Percentiles rank a stretch among this genome's conserved stretches.
These are phyloP conservation scores for Fusarium sp. DNA, from an alignment of 2,329 filamentous ascomycete species.

Conservation along the genomic window DNA sequence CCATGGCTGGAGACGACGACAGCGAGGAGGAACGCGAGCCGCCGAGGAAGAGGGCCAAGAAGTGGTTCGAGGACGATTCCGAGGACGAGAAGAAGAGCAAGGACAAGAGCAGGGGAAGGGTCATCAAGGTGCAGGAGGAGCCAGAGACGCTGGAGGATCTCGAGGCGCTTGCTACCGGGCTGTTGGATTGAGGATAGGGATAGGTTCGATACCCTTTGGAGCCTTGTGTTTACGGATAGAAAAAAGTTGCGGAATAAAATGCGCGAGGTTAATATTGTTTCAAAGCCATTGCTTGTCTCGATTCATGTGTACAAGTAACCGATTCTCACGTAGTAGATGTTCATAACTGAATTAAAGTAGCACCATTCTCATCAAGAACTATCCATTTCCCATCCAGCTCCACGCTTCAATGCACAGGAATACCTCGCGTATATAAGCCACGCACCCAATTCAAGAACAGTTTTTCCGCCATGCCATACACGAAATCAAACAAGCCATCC, in stretches of 20 bases:
- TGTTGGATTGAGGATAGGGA: constrained; percentile 63
- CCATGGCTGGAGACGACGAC: constrained; percentile 56
- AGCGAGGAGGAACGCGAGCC: constrained; percentile 55
- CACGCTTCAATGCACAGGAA: constrained; percentile 24
- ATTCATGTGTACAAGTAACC: background rate
- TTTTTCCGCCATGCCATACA: constrained; percentile 2
- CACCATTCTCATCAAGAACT: constrained; percentile 21
- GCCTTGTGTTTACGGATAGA: constrained; percentile 33
- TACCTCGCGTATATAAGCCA: constrained; percentile 26
- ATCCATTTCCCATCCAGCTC: constrained; percentile 33
- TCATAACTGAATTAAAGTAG: constrained; percentile 20
- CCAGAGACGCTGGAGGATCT: constrained; percentile 83
- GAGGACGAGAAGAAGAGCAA: constrained; percentile 61
- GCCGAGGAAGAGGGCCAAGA: constrained; percentile 72
- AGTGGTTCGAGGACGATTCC: constrained; percentile 80
- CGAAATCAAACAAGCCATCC: background rate
- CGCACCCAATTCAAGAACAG: constrained; percentile 15
- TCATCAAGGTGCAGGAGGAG: constrained; percentile 72
- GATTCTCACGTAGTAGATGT: constrained; percentile 1
- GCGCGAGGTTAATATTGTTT: constrained; percentile 17
- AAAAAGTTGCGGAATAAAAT: constrained; percentile 33
- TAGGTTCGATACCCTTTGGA: constrained; percentile 47
- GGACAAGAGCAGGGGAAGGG: constrained; percentile 60
- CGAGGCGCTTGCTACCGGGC: constrained; percentile 78
- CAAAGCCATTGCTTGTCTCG: background rate